These are phyloP conservation scores for Aspergillus tanneri DNA, from an alignment of 2,329 filamentous ascomycete species.

Conservation along the genomic window DNA sequence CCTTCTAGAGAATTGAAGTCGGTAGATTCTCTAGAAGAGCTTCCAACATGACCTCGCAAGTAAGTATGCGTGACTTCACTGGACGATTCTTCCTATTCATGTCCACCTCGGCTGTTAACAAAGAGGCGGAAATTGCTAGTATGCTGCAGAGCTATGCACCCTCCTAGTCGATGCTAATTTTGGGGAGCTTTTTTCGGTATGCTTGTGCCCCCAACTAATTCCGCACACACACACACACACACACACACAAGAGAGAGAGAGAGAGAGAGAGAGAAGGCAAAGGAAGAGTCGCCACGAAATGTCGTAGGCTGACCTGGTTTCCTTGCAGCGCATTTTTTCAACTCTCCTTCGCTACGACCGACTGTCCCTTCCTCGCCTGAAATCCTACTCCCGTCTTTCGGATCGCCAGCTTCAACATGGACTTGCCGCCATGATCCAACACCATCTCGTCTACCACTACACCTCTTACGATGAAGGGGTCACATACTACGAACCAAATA, in stretches of 20 bases:
- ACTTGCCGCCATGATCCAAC: slow-evolving; percentile 80
- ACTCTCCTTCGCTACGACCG: slow-evolving; percentile 76
- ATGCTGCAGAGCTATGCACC: slow-evolving; percentile 82
- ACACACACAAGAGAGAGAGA: too few relatives aligned
- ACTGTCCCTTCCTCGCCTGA: slow-evolving; percentile 67
- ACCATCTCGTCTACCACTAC: slow-evolving; percentile 78
- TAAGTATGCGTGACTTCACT: slow-evolving; percentile 50
- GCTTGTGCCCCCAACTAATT: slow-evolving; percentile 44
- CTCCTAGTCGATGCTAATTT: slow-evolving; percentile 86
- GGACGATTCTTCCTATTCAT: slow-evolving; percentile 11
- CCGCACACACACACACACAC: too few relatives aligned
- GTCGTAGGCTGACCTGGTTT: slow-evolving; percentile 6
- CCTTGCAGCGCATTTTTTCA: slow-evolving; percentile 73
- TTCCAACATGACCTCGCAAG: slow-evolving; percentile 52
- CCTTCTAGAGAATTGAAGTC: slow-evolving; percentile 69
- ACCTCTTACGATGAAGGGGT: slow-evolving; percentile 60
- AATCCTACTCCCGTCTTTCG: slow-evolving; percentile 69
- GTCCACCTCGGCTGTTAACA: slow-evolving; percentile 24
- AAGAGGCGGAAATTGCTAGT: slow-evolving; percentile 45
- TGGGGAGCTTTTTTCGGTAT: slow-evolving; percentile 87
- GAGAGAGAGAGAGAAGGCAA: too few relatives aligned
- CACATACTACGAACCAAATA: slow-evolving; percentile 82
- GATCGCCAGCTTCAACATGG: slow-evolving; percentile 77
- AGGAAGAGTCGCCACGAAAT: not conserved
- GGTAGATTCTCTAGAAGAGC: slow-evolving; percentile 72